Evolutionary conservation across 495 filamentous ascomycete species (phyloP).

Genomic region (Pyrenopolyporus hunteri): DNA sequence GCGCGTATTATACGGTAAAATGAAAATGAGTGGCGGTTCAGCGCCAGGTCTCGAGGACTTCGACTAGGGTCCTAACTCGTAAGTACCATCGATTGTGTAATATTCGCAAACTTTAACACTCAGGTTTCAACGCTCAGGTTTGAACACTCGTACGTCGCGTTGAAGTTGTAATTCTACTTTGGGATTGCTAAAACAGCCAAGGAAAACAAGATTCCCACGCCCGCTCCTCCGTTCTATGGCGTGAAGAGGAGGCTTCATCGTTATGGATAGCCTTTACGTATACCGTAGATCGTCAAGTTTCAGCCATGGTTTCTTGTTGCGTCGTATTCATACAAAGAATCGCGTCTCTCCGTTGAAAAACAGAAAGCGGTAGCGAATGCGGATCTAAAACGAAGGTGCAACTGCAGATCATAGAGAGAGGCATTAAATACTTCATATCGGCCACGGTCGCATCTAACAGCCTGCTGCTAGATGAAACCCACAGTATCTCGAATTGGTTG

Average conservation of each 20-base stretch:
- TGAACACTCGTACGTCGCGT: neutral
- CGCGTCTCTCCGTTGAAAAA: too few relatives aligned
- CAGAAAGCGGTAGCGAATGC: constrained; percentile 13
- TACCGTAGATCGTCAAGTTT: too few relatives aligned
- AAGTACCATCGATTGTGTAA: too few relatives aligned
- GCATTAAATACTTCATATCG: too few relatives aligned
- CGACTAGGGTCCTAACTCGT: too few relatives aligned
- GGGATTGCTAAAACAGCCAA: constrained; percentile 26
- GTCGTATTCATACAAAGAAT: too few relatives aligned
- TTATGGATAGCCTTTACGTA: neutral
- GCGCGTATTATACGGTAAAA: too few relatives aligned
- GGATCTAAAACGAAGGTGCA: constrained; percentile 21
- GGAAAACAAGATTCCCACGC: constrained; percentile 7
- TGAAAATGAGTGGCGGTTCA: too few relatives aligned
- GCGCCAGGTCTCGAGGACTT: too few relatives aligned
- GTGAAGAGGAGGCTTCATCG: neutral
- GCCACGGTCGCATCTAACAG: neutral
- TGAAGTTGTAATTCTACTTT: neutral
- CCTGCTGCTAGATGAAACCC: constrained; percentile 18
- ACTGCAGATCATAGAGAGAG: neutral
- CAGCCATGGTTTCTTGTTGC: too few relatives aligned
- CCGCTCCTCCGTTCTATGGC: neutral
- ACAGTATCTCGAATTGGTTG: constrained; percentile 15
- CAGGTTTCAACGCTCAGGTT: too few relatives aligned
- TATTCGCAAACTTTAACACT: too few relatives aligned